phyloP scores from a whole-genome alignment of 495 filamentous ascomycete genomes.

The Podospora didyma region DNA sequence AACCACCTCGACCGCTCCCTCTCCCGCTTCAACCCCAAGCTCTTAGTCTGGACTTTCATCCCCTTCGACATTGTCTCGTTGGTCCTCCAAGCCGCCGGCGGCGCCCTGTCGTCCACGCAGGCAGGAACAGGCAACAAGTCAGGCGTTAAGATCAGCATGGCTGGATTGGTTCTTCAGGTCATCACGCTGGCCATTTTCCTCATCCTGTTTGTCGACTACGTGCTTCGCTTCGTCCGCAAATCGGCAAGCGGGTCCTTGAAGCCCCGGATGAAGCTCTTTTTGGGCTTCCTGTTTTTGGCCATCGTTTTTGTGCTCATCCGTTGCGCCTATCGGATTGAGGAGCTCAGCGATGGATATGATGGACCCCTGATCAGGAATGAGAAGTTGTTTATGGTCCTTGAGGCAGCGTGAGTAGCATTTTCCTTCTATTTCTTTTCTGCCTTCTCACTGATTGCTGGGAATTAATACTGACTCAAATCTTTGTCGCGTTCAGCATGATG shows the following conservation, averaged over 20 bases:
- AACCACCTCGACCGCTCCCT: slow-evolving; percentile 42
- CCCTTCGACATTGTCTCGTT: slow-evolving; percentile 48
- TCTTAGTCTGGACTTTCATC: slow-evolving; percentile 53
- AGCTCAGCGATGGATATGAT: slow-evolving; percentile 43
- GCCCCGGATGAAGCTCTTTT: slow-evolving; percentile 36
- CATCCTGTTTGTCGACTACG: slow-evolving; percentile 40
- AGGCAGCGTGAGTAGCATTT: slow-evolving; percentile 29
- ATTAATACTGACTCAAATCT: too few relatives aligned
- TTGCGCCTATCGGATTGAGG: slow-evolving; percentile 48
- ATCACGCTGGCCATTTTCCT: slow-evolving; percentile 40
- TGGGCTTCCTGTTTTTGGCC: slow-evolving; percentile 39
- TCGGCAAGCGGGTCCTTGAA: slow-evolving; percentile 10
- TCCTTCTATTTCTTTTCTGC: not conserved
- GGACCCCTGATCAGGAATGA: slow-evolving; percentile 41
- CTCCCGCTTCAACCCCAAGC: slow-evolving; percentile 48
- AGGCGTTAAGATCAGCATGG: slow-evolving; percentile 21
- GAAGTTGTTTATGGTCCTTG: slow-evolving; percentile 45
- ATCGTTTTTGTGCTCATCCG: slow-evolving; percentile 43
- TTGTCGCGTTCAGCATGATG: not conserved
- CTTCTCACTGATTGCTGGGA: not conserved
- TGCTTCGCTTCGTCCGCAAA: slow-evolving; percentile 25
- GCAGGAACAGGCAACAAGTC: slow-evolving; percentile 13
- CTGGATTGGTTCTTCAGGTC: slow-evolving; percentile 40
- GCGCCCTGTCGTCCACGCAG: slow-evolving; percentile 34
- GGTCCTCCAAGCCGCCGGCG: slow-evolving; percentile 49